phyloP scores from a whole-genome alignment of 2,329 filamentous ascomycete genomes.

The Pseudonectria buxi region DNA sequence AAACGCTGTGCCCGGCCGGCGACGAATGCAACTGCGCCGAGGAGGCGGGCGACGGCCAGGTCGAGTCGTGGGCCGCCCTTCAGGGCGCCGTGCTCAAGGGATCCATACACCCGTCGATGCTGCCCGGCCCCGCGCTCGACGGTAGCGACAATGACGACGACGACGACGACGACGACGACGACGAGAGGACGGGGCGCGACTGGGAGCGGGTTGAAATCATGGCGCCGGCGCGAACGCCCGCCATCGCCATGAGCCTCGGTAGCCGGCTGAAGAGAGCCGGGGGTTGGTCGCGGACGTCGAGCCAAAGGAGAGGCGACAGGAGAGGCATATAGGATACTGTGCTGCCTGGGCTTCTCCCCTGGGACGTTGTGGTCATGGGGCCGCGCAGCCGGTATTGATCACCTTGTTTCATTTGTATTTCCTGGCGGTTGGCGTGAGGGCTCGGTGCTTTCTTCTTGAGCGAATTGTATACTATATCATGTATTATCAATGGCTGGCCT shows the following conservation, averaged over 20 bases:
- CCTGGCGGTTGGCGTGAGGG: no score
- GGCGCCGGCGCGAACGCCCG: constrained; percentile 12
- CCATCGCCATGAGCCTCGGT: constrained; percentile 18
- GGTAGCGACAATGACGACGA: constrained; percentile 21
- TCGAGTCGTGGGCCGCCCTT: constrained; percentile 54
- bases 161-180: constrained; percentile 18
- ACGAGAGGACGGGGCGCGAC: constrained; percentile 16
- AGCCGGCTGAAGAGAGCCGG: constrained; percentile 44
- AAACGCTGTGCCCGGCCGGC: constrained; percentile 53
- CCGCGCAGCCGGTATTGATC: no score
- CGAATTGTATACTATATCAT: neutral
- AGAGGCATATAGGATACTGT: constrained; percentile 11
- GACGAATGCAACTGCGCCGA: constrained; percentile 58
- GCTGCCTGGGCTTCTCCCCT: neutral
- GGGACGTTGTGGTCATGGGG: no score
- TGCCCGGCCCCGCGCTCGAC: constrained; percentile 25
- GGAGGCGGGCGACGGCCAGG: constrained; percentile 48
- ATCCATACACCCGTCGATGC: constrained; percentile 15
- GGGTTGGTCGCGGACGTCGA: constrained; percentile 40
- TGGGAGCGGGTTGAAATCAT: constrained; percentile 23
- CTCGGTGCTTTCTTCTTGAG: neutral
- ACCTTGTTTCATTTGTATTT: no score
- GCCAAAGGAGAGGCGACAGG: constrained; percentile 28
- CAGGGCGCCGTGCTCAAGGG: constrained; percentile 31
- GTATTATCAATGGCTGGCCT: neutral